Conservation (phyloP, 495 filamentous ascomycete species). For the Cercophora samala region DNA sequence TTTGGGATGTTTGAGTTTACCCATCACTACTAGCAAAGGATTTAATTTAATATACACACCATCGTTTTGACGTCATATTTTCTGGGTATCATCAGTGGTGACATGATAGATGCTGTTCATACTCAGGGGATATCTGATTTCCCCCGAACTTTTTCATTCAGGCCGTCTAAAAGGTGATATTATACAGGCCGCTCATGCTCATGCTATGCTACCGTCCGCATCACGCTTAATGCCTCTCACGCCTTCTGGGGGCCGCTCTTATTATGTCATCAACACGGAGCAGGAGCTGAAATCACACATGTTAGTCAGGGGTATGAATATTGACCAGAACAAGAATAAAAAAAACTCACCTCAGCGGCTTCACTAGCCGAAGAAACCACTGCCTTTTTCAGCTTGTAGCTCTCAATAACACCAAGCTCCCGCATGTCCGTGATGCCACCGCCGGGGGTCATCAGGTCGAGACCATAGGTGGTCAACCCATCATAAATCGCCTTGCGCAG, state of each 20-base stretch:
- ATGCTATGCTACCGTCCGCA: background rate
- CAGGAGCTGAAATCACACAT: conserved; percentile 25
- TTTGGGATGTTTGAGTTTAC: conserved; percentile 29
- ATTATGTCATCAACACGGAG: conserved; percentile 41
- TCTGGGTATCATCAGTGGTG: background rate
- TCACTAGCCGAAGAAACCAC: conserved; percentile 94
- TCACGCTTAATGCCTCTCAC: conserved; percentile 31
- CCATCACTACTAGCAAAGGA: too few relatives aligned
- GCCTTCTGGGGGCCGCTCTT: conserved; percentile 38
- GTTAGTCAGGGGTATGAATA: conserved; percentile 20
- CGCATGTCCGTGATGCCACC: conserved; percentile 96
- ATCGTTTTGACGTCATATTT: background rate
- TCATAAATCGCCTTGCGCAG: conserved; percentile 91
- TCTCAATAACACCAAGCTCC: conserved; percentile 91
- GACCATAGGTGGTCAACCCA: conserved; percentile 83
- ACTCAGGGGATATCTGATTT: background rate
- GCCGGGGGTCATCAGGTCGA: conserved; percentile 85
- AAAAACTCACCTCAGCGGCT: conserved; percentile 78
- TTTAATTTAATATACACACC: background rate
- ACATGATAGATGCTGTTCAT: background rate
- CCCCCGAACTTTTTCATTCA: background rate
- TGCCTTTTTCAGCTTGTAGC: conserved; percentile 96
- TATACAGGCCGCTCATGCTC: conserved; percentile 18
- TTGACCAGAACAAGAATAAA: conserved; percentile 8
- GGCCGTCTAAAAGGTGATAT: conserved; percentile 9